Base-by-base conservation (phyloP, 495 filamentous ascomycete genomes). In the Penicillium cosmopolitanum region DNA sequence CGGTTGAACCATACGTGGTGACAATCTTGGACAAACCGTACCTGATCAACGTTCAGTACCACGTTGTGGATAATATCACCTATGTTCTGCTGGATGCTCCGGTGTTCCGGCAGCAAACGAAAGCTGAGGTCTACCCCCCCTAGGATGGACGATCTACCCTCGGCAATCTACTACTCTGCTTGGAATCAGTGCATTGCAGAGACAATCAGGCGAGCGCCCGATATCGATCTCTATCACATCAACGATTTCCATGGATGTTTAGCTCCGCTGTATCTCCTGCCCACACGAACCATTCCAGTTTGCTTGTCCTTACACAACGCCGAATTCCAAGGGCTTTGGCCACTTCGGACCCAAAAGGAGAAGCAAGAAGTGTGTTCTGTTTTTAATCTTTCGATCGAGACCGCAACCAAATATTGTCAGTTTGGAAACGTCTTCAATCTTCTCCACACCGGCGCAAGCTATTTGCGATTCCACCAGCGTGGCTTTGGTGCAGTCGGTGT, bases 191-290 rank as follows among this genome's bases (percentile, higher is more conserved):
- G 86, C 59, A 87, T 89, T 55, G 84, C 86, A 10, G 73, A 84
- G 56, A 69, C 85, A 0, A 83, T 88, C 58, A 77, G 69, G 44
- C 78, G 77, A 23, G 78, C 79, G 57, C 82, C 84, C 10, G 21
- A 18, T 3, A 78, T 88, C 51, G 86, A 90, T 64, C 68, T 90
- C n/a, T 90, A 90, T 67, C 87, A 90, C 70, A 89, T 90, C 66
- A 90, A 90, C 70, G 87, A 90, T 66, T 90, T 89, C 67, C 87
- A 90, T 61, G 87, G 87, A 19, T 85, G 87, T 11, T 68, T 87
- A 5, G 87, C 87, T 36, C 87, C 86, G 19, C 72, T 90, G 11
- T 86, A 90, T 61, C 76, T 89, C 12, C 84, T 66, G 77, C 81
- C 86, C 5, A 13, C 59, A 6, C 57, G 51, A 21, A 84, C 80